Percentiles rank a stretch among this genome's conserved stretches.
Conservation (phyloP, 2,329 filamentous ascomycete species). For the Ceratocystis cacaofunesta region DNA sequence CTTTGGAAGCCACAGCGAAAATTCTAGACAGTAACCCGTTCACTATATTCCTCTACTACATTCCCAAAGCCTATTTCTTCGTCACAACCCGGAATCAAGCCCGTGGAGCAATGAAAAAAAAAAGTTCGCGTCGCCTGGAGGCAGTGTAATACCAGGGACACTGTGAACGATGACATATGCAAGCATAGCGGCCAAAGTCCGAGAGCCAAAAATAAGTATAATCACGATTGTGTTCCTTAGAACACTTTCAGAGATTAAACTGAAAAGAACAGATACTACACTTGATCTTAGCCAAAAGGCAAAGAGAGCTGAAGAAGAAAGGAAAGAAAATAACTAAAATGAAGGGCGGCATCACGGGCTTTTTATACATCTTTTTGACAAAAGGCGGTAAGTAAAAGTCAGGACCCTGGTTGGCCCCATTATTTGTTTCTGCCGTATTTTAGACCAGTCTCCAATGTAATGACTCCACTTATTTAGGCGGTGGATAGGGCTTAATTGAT, state of each 20-base stretch:
- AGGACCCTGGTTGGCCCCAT: not conserved
- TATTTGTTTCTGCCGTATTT: not conserved
- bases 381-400: not conserved
- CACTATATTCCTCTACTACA: not conserved
- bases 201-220: conserved; percentile 54
- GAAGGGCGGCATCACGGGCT: conserved; percentile 45
- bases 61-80: conserved; percentile 22
- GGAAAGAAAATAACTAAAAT: conserved; percentile 66
- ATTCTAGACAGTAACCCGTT: not conserved
- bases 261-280: conserved; percentile 97
- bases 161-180: conserved; percentile 15
- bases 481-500: too few species aligned
- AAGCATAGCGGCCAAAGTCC: conserved; percentile 16
- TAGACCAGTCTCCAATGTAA: too few species aligned
- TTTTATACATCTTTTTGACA: conserved; percentile 47
- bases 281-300: conserved; percentile 70
- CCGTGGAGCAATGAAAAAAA: conserved; percentile 28
- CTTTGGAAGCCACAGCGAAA: not conserved
- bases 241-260: conserved; percentile 87
- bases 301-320: conserved; percentile 19
- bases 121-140: conserved; percentile 30
- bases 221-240: conserved; percentile 61
- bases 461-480: too few species aligned
- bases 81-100: conserved; percentile 27
- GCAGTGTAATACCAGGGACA: conserved; percentile 32